phyloP scores from a whole-genome alignment of 2,329 filamentous ascomycete genomes.

The Apiospora sp. region DNA sequence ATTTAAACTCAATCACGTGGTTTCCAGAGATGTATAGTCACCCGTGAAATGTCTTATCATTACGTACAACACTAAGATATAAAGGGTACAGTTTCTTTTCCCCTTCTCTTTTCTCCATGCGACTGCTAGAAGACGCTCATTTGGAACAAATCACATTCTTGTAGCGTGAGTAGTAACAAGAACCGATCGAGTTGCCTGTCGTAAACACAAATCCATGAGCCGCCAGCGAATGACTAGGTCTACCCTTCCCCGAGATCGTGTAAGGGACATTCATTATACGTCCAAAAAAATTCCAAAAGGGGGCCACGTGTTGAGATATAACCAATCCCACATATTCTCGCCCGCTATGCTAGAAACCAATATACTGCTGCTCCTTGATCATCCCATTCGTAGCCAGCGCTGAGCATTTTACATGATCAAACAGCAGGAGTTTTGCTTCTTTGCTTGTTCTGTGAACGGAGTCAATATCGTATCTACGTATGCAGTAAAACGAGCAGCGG shows the following conservation, averaged over 20 bases:
- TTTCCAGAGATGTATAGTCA: neutral
- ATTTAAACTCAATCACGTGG: neutral
- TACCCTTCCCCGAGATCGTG: constrained; percentile 2
- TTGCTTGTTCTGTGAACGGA: constrained; percentile 63
- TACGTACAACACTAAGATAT: neutral
- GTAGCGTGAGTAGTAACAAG: constrained; percentile 24
- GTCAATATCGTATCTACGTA: constrained; percentile 29
- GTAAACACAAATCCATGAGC: constrained; percentile 26
- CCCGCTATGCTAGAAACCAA: constrained; percentile 36
- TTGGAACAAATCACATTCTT: neutral
- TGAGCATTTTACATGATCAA: constrained; percentile 65
- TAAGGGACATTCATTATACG: neutral
- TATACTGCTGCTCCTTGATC: constrained; percentile 4
- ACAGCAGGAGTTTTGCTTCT: constrained; percentile 84
- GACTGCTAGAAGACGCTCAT: too few relatives aligned
- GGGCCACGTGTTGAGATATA: constrained; percentile 28
- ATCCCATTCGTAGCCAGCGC: constrained; percentile 7
- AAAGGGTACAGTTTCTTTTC: neutral
- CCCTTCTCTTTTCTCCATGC: neutral
- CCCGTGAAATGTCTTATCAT: neutral
- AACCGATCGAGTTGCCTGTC: constrained; percentile 25
- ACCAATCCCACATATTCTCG: constrained; percentile 31
- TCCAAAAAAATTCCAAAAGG: neutral
- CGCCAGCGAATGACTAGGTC: constrained; percentile 34
- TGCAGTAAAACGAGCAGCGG: neutral